A percentile compares a stretch with the other conserved stretches of the same genome.
Evolutionary conservation across 345 rosid species (phyloP).

Genomic region (Eucalyptus albens): DNA sequence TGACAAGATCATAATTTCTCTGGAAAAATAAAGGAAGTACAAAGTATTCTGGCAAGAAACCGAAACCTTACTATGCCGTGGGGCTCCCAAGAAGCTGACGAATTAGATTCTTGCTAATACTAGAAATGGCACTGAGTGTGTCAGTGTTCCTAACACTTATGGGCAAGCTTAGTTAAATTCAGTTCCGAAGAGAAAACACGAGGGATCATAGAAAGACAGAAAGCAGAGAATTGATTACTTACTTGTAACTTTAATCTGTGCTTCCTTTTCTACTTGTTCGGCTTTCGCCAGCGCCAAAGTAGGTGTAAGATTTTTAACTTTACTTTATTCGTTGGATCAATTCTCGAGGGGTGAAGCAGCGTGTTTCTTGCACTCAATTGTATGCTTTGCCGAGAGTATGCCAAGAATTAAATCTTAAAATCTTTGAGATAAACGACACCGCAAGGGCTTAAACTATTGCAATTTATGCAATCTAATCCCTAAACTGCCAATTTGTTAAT

Average conservation of each 20-base stretch:
- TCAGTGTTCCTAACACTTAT: background rate
- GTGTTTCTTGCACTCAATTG: background rate
- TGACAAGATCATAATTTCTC: background rate
- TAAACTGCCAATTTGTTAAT: fast-evolving
- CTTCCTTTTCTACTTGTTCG: background rate
- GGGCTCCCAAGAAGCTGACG: background rate
- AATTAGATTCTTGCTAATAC: background rate
- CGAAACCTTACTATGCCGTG: background rate
- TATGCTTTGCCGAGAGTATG: background rate
- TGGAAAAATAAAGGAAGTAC: background rate
- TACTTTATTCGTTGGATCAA: background rate
- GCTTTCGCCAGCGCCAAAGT: background rate
- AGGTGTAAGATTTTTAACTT: background rate
- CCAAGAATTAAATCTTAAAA: background rate
- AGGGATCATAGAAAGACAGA: background rate
- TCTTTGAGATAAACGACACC: background rate
- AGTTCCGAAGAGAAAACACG: background rate
- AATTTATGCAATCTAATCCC: background rate
- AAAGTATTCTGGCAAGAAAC: background rate
- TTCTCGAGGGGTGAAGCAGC: background rate
- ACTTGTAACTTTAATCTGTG: background rate
- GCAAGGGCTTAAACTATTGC: background rate
- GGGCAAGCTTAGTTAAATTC: background rate
- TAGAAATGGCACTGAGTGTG: background rate
- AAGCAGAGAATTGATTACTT: background rate